Evolutionary conservation across 352 stramenopile genomes (phyloP).

Genomic region (Pelagophyceae sp.): DNA sequence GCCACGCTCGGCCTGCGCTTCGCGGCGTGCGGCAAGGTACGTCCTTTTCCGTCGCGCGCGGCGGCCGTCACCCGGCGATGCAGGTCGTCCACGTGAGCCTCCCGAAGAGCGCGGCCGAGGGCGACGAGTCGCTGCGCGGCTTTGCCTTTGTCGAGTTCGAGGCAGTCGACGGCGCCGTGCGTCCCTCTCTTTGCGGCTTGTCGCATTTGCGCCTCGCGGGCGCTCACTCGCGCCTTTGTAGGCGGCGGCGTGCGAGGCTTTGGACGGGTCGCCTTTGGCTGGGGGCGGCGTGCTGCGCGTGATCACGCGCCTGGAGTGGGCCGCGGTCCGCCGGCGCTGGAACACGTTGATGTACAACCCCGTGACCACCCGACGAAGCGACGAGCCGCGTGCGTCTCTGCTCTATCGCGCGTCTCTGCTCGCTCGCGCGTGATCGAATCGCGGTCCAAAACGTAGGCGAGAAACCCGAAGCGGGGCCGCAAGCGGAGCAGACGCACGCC

Average conservation of each 20-base stretch:
- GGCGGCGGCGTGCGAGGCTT: neutral
- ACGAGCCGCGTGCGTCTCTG: too few species aligned
- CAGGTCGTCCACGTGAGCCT: neutral
- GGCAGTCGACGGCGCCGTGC: neutral
- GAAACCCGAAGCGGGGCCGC: too few species aligned
- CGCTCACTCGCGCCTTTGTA: neutral
- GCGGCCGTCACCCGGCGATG: neutral
- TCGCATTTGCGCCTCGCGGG: too few species aligned
- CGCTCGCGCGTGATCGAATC: too few species aligned
- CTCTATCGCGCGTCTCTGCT: too few species aligned
- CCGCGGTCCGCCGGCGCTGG: neutral
- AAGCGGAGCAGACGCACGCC: too few species aligned
- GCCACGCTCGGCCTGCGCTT: neutral
- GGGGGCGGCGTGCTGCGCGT: neutral
- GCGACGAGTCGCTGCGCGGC: neutral
- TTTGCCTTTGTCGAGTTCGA: neutral
- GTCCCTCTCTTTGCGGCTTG: neutral
- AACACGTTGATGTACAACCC: neutral
- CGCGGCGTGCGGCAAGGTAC: neutral
- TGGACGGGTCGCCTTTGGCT: neutral
- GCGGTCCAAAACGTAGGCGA: too few species aligned
- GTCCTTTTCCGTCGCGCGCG: neutral
- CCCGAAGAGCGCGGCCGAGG: neutral
- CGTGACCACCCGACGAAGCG: neutral
- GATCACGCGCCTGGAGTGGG: neutral